Evolutionary conservation across 192 early-diverging fungal species (phyloP).

Genomic region (Coemansia sp.): DNA sequence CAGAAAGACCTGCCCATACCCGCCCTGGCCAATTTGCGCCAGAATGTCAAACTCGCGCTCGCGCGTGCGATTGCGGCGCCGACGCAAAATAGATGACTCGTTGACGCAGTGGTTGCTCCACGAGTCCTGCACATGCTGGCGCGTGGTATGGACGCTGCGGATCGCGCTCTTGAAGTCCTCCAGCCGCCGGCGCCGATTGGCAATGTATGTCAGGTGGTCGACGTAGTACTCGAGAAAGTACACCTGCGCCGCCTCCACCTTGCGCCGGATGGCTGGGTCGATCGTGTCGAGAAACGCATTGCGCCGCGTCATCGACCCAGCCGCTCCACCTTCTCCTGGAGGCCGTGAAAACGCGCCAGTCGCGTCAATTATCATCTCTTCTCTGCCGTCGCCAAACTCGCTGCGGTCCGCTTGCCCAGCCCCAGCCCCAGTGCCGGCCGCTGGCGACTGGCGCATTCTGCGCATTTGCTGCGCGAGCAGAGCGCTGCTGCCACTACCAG

Average conservation of each 20-base stretch:
- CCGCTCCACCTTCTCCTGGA: constrained; percentile 12
- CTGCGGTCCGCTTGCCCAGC: constrained; percentile 6
- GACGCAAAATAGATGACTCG: constrained; percentile 66
- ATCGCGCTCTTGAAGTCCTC: constrained; percentile 59
- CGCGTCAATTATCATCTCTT: constrained; percentile 17
- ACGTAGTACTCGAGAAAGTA: constrained; percentile 86
- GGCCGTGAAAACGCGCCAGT: constrained; percentile 10
- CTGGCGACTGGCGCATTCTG: constrained; percentile 28
- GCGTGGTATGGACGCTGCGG: constrained; percentile 40
- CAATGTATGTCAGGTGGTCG: constrained; percentile 76
- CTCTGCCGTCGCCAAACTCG: constrained; percentile 15
- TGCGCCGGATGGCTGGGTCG: constrained; percentile 52
- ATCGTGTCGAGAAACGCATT: constrained; percentile 53
- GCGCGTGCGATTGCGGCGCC: constrained; percentile 70
- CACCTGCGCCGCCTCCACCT: constrained; percentile 55
- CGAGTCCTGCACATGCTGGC: constrained; percentile 44
- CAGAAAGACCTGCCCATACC: constrained; percentile 79
- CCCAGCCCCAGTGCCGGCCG: background rate
- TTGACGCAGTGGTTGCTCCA: constrained; percentile 45
- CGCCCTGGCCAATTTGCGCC: constrained; percentile 78
- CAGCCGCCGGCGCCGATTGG: constrained; percentile 64
- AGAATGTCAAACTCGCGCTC: constrained; percentile 71
- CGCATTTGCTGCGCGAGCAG: constrained; percentile 46
- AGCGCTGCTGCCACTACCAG: constrained; percentile 21
- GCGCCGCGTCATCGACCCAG: constrained; percentile 48